phyloP scores from a whole-genome alignment of 2,329 filamentous ascomycete species.

The Cercospora sp. region DNA sequence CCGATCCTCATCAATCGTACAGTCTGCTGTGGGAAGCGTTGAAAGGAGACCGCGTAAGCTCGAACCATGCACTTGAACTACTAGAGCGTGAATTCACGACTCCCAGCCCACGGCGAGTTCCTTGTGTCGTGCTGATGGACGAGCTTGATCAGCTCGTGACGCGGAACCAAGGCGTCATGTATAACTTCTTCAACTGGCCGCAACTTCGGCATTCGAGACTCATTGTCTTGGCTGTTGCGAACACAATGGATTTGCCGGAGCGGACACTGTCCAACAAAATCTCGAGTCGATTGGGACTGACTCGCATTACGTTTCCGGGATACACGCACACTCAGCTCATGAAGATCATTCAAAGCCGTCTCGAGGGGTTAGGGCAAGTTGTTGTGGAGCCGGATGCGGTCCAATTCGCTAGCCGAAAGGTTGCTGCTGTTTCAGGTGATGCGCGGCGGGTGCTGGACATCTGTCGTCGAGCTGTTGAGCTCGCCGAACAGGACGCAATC shows the following conservation, averaged over 20 bases:
- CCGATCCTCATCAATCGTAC: conserved; percentile 95
- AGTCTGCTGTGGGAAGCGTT: conserved; percentile 93
- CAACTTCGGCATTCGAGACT: conserved; percentile 85
- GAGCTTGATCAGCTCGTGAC: conserved; percentile 97
- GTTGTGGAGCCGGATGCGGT: conserved; percentile 92
- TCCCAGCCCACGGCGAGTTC: conserved; percentile 84
- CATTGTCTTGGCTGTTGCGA: conserved; percentile 95
- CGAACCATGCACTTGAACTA: conserved; percentile 85
- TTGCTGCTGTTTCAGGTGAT: conserved; percentile 93
- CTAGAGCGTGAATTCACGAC: conserved; percentile 90
- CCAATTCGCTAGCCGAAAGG: conserved; percentile 94
- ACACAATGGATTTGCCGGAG: conserved; percentile 98
- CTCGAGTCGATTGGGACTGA: conserved; percentile 79
- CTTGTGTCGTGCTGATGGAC: conserved; percentile 97
- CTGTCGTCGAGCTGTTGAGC: conserved; percentile 89
- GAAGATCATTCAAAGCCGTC: conserved; percentile 92
- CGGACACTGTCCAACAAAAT: conserved; percentile 98
- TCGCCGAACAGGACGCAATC: conserved; percentile 73
- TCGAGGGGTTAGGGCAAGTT: conserved; percentile 77
- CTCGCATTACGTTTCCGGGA: conserved; percentile 92
- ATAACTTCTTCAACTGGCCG: conserved; percentile 99
- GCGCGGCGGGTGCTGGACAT: conserved; percentile 91
- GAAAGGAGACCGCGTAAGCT: conserved; percentile 88
- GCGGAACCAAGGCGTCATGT: conserved; percentile 99
- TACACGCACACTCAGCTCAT: conserved; percentile 97